A percentile compares a stretch with the other conserved stretches of the same genome.
Evolutionary conservation across 2,329 filamentous ascomycete species (phyloP).

Genomic region (Pleomassaria siparia): DNA sequence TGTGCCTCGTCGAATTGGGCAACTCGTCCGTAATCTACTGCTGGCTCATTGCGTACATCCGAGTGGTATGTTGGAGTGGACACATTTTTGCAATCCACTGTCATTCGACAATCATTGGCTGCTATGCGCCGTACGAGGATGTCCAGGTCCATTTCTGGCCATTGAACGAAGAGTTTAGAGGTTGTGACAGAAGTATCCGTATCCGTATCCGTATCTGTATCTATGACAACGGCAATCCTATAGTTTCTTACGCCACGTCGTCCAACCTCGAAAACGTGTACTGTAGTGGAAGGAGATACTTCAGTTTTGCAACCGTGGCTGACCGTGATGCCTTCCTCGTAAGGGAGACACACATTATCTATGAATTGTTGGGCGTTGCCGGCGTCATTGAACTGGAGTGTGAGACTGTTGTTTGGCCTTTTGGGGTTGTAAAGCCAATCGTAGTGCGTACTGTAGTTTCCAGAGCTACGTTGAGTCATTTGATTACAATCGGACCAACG

Average conservation of each 20-base stretch:
- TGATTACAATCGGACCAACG: slow-evolving; percentile 27
- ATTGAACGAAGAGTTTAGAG: slow-evolving; percentile 18
- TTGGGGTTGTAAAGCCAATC: slow-evolving; percentile 20
- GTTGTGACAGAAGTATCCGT: neutral
- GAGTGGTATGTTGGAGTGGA: slow-evolving; percentile 19
- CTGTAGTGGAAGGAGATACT: slow-evolving; percentile 9
- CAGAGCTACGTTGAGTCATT: slow-evolving; percentile 11
- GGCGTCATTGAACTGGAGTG: slow-evolving; percentile 9
- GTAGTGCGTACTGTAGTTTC: slow-evolving; percentile 18
- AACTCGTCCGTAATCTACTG: slow-evolving; percentile 12
- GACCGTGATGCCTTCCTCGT: slow-evolving; percentile 12
- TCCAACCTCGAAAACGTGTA: slow-evolving; percentile 10
- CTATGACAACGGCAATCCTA: slow-evolving; percentile 3
- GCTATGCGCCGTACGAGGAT: slow-evolving; percentile 8
- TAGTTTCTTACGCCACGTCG: slow-evolving; percentile 5
- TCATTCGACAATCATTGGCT: slow-evolving; percentile 11
- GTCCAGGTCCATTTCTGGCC: slow-evolving; percentile 17
- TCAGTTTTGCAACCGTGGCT: slow-evolving; percentile 9
- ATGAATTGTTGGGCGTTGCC: slow-evolving; percentile 14
- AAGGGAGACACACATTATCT: slow-evolving; percentile 13
- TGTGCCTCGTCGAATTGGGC: slow-evolving; percentile 11
- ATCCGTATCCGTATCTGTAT: neutral
- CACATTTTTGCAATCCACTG: slow-evolving; percentile 15
- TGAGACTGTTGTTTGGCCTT: slow-evolving; percentile 16
- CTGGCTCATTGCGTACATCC: slow-evolving; percentile 15